These are phyloP conservation scores for Diplocarpon mali DNA, from an alignment of 2,329 filamentous ascomycete species.

Conservation along the genomic window DNA sequence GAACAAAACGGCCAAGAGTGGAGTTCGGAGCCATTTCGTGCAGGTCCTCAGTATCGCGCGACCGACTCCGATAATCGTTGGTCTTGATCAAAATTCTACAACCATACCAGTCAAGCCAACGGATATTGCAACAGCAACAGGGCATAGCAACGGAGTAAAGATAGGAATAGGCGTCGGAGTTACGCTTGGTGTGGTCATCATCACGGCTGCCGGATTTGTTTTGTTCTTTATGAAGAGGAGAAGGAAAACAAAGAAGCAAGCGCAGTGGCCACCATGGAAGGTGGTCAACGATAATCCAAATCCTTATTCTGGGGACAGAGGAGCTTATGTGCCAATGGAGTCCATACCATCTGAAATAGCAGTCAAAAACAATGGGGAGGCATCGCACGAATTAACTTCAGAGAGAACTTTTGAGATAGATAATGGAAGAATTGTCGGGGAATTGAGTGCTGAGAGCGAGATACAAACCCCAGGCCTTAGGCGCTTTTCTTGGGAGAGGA, in stretches of 20 bases:
- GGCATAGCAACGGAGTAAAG: conserved; percentile 1
- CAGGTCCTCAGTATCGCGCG: conserved; percentile 1
- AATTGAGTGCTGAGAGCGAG: neutral
- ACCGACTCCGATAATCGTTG: neutral
- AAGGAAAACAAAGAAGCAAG: neutral
- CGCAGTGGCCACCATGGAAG: neutral
- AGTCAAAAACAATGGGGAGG: neutral
- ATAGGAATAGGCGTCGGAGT: conserved; percentile 10
- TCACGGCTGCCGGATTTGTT: neutral
- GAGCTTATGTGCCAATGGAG: neutral
- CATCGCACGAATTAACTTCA: neutral
- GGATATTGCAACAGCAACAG: neutral
- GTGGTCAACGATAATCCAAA: neutral
- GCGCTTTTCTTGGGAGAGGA: neutral
- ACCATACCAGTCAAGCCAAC: neutral
- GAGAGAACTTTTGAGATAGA: neutral
- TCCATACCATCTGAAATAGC: neutral
- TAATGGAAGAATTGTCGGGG: neutral
- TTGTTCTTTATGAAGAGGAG: conserved; percentile 1
- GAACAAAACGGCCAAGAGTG: neutral
- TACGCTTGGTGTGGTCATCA: neutral
- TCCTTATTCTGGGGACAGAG: neutral
- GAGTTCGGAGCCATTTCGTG: conserved; percentile 11
- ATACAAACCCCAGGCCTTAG: neutral
- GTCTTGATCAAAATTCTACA: neutral